Conservation (phyloP, 176 grass and related monocot species). For the Oryza brachyantha region DNA sequence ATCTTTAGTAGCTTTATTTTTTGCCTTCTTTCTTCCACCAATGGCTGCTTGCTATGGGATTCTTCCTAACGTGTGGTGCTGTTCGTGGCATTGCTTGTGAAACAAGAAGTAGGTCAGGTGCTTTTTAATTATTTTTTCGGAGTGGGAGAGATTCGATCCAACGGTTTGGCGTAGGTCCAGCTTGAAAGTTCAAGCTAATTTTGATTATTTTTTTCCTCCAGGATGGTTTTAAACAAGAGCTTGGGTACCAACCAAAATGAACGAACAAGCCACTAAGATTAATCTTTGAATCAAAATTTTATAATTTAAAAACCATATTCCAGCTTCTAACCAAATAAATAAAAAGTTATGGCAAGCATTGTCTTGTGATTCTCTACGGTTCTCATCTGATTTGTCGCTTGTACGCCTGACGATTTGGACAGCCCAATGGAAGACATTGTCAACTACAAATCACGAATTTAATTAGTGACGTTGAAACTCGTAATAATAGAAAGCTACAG, state of each 20-base stretch:
- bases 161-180: background rate
- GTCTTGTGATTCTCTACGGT: background rate
- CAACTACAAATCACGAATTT: background rate
- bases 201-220: background rate
- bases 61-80: background rate
- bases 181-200: background rate
- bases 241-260: too few species aligned
- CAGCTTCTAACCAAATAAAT: too few species aligned
- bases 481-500: conserved; percentile 3
- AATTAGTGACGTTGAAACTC: background rate
- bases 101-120: background rate
- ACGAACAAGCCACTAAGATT: too few species aligned
- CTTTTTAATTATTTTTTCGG: background rate
- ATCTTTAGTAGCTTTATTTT: too few species aligned
- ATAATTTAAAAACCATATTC: too few species aligned
- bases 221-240: too few species aligned
- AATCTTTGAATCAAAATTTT: too few species aligned
- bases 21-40: background rate
- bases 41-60: background rate
- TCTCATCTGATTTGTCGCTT: background rate
- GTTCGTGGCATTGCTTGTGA: background rate
- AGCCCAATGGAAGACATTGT: background rate
- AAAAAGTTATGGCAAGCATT: too few species aligned
- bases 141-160: background rate
- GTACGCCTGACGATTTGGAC: background rate